phyloP scores from a whole-genome alignment of 805 yeast genomes.

The Yamadazyma tumulicola region DNA sequence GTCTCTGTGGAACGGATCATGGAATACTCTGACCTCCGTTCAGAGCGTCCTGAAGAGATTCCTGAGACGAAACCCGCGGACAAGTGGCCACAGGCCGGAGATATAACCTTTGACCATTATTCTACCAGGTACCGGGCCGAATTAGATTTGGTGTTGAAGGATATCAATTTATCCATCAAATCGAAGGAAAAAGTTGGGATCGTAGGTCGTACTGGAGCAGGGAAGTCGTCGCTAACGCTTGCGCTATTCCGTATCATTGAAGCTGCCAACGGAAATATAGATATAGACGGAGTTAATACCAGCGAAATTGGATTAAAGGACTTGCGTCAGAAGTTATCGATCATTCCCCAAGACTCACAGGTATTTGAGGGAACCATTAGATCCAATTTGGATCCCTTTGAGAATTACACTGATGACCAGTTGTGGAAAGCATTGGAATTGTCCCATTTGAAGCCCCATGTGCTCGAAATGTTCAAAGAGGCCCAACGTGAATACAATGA shows the following conservation, averaged over 20 bases:
- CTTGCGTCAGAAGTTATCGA: conserved; percentile 39
- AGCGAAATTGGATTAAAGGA: conserved; percentile 38
- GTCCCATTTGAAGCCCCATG: conserved; percentile 42
- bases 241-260: conserved; percentile 44
- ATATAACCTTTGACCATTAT: conserved; percentile 33
- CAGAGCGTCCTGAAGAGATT: conserved; percentile 81
- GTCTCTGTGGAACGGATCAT: conserved; percentile 93
- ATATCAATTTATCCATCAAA: conserved; percentile 33
- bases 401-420: conserved; percentile 30
- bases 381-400: conserved; percentile 41
- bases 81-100: conserved; percentile 39
- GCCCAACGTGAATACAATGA: conserved; percentile 25
- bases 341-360: conserved; percentile 46
- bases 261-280: conserved; percentile 32
- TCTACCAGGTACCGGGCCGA: conserved; percentile 44
- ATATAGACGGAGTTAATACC: conserved; percentile 34
- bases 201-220: conserved; percentile 47
- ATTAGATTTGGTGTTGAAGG: conserved; percentile 40
- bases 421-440: conserved; percentile 42
- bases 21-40: conserved; percentile 73
- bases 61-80: conserved; percentile 58
- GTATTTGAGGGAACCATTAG: conserved; percentile 42
- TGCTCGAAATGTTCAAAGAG: conserved; percentile 32
- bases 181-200: conserved; percentile 42
- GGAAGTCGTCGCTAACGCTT: conserved; percentile 42